phyloP scores from a whole-genome alignment of 192 early-diverging fungal genomes.

The Jimgerdemannia lactiflua region DNA sequence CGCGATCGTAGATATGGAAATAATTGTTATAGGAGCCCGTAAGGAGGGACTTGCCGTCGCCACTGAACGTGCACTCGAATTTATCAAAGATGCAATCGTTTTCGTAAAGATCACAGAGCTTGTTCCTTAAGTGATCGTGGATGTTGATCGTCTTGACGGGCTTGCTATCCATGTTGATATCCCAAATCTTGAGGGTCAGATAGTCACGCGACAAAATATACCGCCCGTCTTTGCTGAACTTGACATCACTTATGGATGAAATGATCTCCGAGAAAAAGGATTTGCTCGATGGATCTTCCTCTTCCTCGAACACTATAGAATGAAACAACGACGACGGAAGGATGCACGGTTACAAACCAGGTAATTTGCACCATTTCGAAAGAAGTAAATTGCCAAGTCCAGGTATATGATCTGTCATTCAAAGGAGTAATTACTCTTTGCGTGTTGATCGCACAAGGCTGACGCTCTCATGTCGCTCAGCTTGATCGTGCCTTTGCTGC shows the following conservation, averaged over 20 bases:
- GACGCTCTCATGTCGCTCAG: slow-evolving; percentile 94
- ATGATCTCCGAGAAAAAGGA: slow-evolving; percentile 99
- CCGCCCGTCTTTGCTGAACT: slow-evolving; percentile 94
- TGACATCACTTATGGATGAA: slow-evolving; percentile 95
- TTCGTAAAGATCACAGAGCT: slow-evolving; percentile 98
- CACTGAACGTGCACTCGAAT: slow-evolving; percentile 98
- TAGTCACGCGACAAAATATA: slow-evolving; percentile 98
- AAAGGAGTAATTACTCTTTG: slow-evolving; percentile 65
- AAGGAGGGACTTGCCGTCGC: slow-evolving; percentile 87
- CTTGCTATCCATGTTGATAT: slow-evolving; percentile 95
- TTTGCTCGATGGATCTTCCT: slow-evolving; percentile 91
- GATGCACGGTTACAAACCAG: no score
- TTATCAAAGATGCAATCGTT: slow-evolving; percentile 99
- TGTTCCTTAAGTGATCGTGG: slow-evolving; percentile 92
- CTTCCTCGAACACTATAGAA: slow-evolving; percentile 83
- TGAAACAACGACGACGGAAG: neutral
- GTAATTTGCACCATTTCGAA: no score
- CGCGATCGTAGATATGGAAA: slow-evolving; percentile 92
- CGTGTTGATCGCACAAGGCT: slow-evolving; percentile 92
- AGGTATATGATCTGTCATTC: neutral
- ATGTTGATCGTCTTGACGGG: slow-evolving; percentile 96
- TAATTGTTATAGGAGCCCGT: slow-evolving; percentile 99
- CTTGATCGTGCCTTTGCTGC: slow-evolving; percentile 98
- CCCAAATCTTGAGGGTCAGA: slow-evolving; percentile 97
- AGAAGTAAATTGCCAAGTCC: no score